These are phyloP conservation scores for Ascochyta lentis DNA, from an alignment of 2,329 filamentous ascomycete species.

Conservation along the genomic window DNA sequence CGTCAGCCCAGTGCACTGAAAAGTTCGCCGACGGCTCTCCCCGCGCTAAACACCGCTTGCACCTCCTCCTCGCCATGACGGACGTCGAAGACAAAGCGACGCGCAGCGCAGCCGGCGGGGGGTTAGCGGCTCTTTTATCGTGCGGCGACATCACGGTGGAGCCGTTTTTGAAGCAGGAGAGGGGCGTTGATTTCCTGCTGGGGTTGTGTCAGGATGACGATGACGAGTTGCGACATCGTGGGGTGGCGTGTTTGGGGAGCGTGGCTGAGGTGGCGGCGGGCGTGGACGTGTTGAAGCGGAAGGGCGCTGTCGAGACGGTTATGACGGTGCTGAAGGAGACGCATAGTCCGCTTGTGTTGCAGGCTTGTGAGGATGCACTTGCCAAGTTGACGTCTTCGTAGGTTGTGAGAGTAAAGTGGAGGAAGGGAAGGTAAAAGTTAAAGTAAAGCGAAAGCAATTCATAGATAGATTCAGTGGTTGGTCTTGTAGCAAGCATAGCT, in stretches of 20 bases:
- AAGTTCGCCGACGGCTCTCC: constrained; percentile 71
- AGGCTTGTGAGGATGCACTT: constrained; percentile 73
- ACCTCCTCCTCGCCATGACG: constrained; percentile 84
- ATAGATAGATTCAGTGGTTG: too few relatives aligned
- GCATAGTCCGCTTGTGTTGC: constrained; percentile 71
- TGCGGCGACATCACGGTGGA: constrained; percentile 74
- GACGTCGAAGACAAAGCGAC: constrained; percentile 84
- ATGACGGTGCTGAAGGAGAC: constrained; percentile 74
- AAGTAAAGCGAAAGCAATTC: too few relatives aligned
- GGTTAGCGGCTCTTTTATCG: constrained; percentile 81
- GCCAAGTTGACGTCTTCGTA: constrained; percentile 64
- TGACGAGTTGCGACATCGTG: constrained; percentile 71
- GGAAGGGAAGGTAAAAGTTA: too few relatives aligned
- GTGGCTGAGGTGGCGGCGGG: constrained; percentile 65
- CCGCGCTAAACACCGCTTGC: constrained; percentile 75
- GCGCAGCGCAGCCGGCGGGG: constrained; percentile 83
- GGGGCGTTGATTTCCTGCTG: constrained; percentile 80
- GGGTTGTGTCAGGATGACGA: constrained; percentile 76
- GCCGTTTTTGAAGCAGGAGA: constrained; percentile 69
- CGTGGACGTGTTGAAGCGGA: constrained; percentile 54
- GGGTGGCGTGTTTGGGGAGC: constrained; percentile 77
- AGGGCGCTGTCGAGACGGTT: constrained; percentile 70
- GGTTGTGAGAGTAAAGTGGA: neutral
- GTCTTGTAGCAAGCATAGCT: too few relatives aligned
- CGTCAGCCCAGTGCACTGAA: constrained; percentile 68